Evolutionary conservation across 257 asterid species (phyloP).

Genomic region (Solanum acaule): DNA sequence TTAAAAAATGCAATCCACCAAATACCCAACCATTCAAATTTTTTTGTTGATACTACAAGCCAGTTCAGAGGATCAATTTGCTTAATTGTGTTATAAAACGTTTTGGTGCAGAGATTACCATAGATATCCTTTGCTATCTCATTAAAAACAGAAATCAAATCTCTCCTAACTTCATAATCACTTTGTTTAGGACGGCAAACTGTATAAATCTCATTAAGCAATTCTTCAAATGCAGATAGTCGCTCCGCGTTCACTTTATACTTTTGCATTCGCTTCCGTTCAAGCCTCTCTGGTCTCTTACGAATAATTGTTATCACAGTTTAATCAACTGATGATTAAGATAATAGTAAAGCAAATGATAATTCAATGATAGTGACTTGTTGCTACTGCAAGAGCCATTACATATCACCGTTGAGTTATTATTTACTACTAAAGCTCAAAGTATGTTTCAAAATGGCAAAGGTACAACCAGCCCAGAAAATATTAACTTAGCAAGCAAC

Average conservation of each 20-base stretch:
- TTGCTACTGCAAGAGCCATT: not conserved
- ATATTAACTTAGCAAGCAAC: not conserved
- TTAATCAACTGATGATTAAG: not conserved
- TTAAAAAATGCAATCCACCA: too few species aligned
- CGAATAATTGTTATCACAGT: conserved; percentile 45
- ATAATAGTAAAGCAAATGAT: not conserved
- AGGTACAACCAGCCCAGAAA: not conserved
- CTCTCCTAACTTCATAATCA: conserved; percentile 59
- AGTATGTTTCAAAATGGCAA: not conserved
- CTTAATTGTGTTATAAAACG: not conserved
- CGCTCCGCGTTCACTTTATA: conserved; percentile 27
- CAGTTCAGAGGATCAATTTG: not conserved
- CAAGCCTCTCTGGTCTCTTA: conserved; percentile 60
- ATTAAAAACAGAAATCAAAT: conserved; percentile 55
- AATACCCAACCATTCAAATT: not conserved
- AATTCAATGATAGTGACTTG: not conserved
- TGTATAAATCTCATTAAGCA: conserved; percentile 48
- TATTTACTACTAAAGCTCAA: not conserved
- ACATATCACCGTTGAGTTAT: not conserved
- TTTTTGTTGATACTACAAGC: not conserved
- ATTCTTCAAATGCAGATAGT: conserved; percentile 33
- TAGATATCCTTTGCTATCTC: conserved; percentile 69
- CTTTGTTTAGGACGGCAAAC: conserved; percentile 46
- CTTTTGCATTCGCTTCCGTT: conserved; percentile 42
- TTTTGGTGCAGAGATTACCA: conserved; percentile 33